Conservation (phyloP, 2,329 filamentous ascomycete genomes). For the Penicillium sp. region DNA sequence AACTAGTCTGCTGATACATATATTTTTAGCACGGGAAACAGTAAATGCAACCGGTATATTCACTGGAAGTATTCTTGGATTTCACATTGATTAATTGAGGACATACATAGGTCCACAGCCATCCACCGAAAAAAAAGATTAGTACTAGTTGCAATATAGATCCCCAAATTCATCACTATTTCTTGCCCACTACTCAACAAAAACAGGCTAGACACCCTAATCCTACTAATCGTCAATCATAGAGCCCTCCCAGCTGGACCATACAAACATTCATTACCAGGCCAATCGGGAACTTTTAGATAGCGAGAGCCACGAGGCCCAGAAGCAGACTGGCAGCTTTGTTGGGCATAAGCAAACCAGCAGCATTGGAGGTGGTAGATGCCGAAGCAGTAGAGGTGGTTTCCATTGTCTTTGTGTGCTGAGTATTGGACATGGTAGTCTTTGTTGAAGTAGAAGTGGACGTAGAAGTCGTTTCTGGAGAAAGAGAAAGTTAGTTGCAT, state of each 20-base stretch:
- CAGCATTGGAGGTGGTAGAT: constrained; percentile 34
- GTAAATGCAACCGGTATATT: neutral
- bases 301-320: constrained; percentile 34
- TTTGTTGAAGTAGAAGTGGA: neutral
- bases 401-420: constrained; percentile 23
- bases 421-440: constrained; percentile 25
- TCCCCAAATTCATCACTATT: neutral
- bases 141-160: neutral
- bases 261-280: neutral
- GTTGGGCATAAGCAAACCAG: constrained; percentile 35
- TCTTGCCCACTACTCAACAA: neutral
- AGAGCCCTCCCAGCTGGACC: too few relatives aligned
- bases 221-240: neutral
- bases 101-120: neutral
- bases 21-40: neutral
- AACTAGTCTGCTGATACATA: neutral
- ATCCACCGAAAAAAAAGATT: neutral
- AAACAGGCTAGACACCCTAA: neutral
- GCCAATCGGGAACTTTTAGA: constrained; percentile 24
- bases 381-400: constrained; percentile 30
- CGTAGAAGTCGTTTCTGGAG: neutral
- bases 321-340: constrained; percentile 39
- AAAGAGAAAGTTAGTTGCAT: constrained; percentile 14
- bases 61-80: neutral
- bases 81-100: constrained; percentile 1